Conservation (phyloP, 345 rosid species). For the Salix viminalis region DNA sequence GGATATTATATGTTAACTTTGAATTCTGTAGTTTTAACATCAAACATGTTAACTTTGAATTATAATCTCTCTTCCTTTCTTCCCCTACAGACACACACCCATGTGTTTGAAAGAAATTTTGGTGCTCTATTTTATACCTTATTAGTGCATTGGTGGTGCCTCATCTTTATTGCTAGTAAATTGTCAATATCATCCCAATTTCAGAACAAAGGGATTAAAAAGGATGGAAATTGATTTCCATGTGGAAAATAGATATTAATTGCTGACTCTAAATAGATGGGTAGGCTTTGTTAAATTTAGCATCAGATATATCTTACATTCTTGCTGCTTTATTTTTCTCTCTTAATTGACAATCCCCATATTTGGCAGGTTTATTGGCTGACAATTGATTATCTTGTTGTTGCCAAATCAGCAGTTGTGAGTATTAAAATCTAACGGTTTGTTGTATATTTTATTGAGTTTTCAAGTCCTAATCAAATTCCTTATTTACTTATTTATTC, state of each 20-base stretch:
- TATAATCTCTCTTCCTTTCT: no score
- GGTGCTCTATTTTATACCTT: no score
- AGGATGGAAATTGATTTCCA: background rate
- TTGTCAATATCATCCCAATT: background rate
- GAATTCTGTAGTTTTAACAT: no score
- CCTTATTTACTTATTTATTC: background rate
- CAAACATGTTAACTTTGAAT: no score
- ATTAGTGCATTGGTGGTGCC: no score
- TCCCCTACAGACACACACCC: no score
- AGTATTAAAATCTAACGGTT: slow-evolving; percentile 26
- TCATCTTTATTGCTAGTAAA: no score
- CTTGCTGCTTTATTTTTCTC: background rate
- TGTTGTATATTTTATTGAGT: background rate
- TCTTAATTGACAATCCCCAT: background rate
- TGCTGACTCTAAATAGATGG: background rate
- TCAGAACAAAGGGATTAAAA: background rate
- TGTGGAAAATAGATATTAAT: background rate
- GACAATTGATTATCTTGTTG: slow-evolving; percentile 73
- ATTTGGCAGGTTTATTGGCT: slow-evolving; percentile 86
- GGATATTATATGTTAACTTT: background rate
- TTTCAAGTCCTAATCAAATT: background rate
- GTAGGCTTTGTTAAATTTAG: background rate
- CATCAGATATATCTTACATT: background rate
- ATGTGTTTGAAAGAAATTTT: no score
- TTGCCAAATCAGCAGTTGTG: slow-evolving; percentile 83